phyloP scores from a whole-genome alignment of 2,329 filamentous ascomycete genomes.

The Trichoderma sp. region DNA sequence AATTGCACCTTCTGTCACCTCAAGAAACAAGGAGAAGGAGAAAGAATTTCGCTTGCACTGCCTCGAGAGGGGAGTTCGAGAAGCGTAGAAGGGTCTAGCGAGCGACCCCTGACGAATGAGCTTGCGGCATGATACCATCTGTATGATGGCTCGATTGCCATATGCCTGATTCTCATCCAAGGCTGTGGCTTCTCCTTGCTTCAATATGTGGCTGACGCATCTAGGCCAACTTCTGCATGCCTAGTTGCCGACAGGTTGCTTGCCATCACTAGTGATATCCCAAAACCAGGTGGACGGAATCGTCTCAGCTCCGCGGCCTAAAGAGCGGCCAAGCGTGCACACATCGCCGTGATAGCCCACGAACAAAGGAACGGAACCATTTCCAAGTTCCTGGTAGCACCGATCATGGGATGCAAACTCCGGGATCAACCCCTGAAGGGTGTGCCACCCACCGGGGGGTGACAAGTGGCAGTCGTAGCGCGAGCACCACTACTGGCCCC shows the following conservation, averaged over 20 bases:
- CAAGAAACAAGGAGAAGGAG: background rate
- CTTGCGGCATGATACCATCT: background rate
- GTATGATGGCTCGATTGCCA: background rate
- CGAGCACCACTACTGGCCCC: background rate
- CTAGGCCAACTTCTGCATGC: background rate
- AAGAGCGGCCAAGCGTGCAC: background rate
- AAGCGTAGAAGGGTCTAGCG: background rate
- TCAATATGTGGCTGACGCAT: background rate
- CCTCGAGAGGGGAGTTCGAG: background rate
- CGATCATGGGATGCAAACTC: background rate
- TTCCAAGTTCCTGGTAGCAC: slow-evolving; percentile 17
- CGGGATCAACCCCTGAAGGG: background rate
- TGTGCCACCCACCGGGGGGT: background rate
- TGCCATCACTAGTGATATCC: slow-evolving; percentile 10
- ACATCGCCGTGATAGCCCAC: background rate
- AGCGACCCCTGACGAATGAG: background rate
- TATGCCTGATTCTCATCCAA: background rate
- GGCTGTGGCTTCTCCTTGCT: background rate
- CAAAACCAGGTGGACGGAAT: slow-evolving; percentile 18
- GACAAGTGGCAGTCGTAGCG: no score
- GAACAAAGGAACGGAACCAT: background rate
- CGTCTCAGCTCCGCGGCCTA: slow-evolving; percentile 10
- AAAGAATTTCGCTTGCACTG: slow-evolving; percentile 18
- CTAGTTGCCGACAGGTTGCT: background rate
- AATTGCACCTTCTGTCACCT: background rate